A percentile compares a stretch with the other conserved stretches of the same genome.
Evolutionary conservation across 345 rosid genomes (phyloP).

Genomic region (Eucalyptus leucophloia): DNA sequence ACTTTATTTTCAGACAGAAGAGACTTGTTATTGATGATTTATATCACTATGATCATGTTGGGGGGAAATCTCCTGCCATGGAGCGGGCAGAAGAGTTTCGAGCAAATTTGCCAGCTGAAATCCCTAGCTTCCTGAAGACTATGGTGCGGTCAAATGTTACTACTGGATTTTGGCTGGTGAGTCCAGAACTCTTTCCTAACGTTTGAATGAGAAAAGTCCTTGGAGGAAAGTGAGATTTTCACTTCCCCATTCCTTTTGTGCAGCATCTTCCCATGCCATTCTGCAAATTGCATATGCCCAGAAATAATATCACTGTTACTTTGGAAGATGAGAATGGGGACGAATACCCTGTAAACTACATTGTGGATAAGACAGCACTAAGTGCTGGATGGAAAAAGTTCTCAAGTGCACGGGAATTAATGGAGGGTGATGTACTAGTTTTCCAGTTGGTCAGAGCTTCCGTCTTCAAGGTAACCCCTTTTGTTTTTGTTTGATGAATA

Average conservation of each 20-base stretch:
- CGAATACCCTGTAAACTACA: constrained; percentile 25
- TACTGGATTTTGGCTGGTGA: constrained; percentile 63
- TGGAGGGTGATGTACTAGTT: constrained; percentile 47
- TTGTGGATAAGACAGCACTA: constrained; percentile 36
- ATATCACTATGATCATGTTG: constrained; percentile 2
- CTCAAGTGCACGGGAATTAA: constrained; percentile 30
- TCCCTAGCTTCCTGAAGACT: constrained; percentile 40
- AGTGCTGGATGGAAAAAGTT: constrained; percentile 72
- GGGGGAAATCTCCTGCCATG: constrained; percentile 11
- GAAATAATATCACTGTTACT: constrained; percentile 17
- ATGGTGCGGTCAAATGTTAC: constrained; percentile 54
- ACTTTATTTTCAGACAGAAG: constrained; percentile 8
- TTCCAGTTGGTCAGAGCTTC: constrained; percentile 41
- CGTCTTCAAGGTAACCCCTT: constrained; percentile 36
- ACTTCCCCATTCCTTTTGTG: background rate
- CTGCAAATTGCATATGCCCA: constrained; percentile 14
- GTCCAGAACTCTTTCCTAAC: background rate
- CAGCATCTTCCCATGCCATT: constrained; percentile 27
- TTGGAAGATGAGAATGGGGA: constrained; percentile 42
- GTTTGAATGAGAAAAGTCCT: background rate
- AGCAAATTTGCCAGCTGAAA: constrained; percentile 30
- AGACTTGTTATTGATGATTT: constrained; percentile 1
- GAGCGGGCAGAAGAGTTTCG: constrained; percentile 36
- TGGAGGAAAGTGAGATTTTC: background rate
- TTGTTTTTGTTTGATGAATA: background rate